Evolutionary conservation across 768 basidiomycete genomes (phyloP).

Genomic region (Cytidiella melzeri): DNA sequence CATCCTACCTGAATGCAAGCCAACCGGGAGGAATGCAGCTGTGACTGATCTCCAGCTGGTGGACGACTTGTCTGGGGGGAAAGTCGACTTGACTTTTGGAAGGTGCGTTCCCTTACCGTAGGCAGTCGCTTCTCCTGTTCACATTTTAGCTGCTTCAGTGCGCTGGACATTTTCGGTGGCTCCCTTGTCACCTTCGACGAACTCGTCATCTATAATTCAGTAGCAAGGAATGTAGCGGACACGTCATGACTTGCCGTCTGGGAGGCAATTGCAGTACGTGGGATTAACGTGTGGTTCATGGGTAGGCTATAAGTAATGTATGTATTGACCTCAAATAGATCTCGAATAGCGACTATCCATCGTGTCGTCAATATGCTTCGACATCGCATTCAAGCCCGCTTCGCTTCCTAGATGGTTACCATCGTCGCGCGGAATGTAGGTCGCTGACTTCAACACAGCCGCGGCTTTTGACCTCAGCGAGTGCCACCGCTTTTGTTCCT

Average conservation of each 20-base stretch:
- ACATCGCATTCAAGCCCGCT: constrained; percentile 20
- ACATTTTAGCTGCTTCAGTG: constrained; percentile 24
- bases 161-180: constrained; percentile 72
- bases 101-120: constrained; percentile 46
- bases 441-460: neutral
- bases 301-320: too few relatives aligned
- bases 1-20: too few relatives aligned
- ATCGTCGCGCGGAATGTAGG: constrained; percentile 6
- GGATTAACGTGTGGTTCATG: too few relatives aligned
- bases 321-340: too few relatives aligned
- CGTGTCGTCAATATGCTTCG: constrained; percentile 25
- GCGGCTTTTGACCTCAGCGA: constrained; percentile 1
- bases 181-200: constrained; percentile 55
- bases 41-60: constrained; percentile 79
- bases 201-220: constrained; percentile 30
- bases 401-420: constrained; percentile 23
- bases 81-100: constrained; percentile 83
- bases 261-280: too few relatives aligned
- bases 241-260: too few relatives aligned
- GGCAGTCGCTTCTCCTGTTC: neutral
- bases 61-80: constrained; percentile 70
- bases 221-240: constrained; percentile 4
- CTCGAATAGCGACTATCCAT: constrained; percentile 15
- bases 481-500: constrained; percentile 17
- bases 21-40: too few relatives aligned